Evolutionary conservation across 306 rosid species (phyloP).

Genomic region (Dryas alaskensis): DNA sequence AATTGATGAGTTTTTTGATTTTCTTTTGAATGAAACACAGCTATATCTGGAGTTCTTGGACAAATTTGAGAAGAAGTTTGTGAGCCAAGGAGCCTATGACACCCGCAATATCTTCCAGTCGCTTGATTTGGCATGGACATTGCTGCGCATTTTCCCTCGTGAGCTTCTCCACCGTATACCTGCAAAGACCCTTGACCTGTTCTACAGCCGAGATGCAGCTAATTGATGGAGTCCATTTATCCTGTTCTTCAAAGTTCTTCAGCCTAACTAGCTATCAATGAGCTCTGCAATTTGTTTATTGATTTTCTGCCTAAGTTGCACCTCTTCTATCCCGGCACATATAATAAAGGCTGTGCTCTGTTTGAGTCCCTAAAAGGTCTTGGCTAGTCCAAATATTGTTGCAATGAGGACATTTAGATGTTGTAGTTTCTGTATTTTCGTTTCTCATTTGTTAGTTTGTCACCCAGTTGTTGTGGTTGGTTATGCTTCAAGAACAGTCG

Average conservation of each 20-base stretch:
- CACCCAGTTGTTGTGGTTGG: constrained; percentile 27
- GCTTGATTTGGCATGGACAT: constrained; percentile 96
- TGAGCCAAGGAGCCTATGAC: constrained; percentile 93
- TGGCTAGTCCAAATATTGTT: constrained; percentile 37
- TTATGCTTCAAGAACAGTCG: background rate
- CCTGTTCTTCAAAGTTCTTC: constrained; percentile 25
- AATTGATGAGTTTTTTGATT: constrained; percentile 18
- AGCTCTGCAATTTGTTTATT: constrained; percentile 41
- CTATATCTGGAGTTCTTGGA: constrained; percentile 98
- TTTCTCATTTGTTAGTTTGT: constrained; percentile 22
- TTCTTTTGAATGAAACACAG: constrained; percentile 39
- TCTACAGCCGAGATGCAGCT: constrained; percentile 84
- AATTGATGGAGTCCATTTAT: constrained; percentile 47
- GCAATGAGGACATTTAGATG: constrained; percentile 43
- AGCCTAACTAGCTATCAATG: constrained; percentile 37
- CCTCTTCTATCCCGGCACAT: constrained; percentile 37
- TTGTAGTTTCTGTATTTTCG: constrained; percentile 40
- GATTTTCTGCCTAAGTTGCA: constrained; percentile 36
- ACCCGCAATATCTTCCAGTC: constrained; percentile 98
- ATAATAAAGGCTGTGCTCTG: constrained; percentile 43
- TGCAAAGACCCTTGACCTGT: constrained; percentile 88
- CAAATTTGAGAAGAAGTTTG: constrained; percentile 98
- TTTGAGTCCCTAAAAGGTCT: constrained; percentile 40
- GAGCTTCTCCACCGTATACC: constrained; percentile 99
- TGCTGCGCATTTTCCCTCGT: constrained; percentile 97